Percentiles rank a stretch among this genome's conserved stretches.
phyloP scores from a whole-genome alignment of 164 flowering plant species.

The Liquidambar formosana region DNA sequence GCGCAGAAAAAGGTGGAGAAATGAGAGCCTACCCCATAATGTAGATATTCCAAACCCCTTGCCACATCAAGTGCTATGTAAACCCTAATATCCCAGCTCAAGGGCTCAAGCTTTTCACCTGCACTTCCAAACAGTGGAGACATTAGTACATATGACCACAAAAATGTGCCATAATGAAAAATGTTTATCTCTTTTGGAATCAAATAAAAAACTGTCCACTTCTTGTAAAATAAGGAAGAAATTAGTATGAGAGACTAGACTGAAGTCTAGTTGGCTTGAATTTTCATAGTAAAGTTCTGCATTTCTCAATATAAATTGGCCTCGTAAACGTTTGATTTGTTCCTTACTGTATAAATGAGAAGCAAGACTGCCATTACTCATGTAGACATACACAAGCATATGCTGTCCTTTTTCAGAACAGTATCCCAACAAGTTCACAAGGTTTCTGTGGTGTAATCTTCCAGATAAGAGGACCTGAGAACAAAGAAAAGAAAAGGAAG shows the following conservation, averaged over 20 bases:
- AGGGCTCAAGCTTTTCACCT: constrained; percentile 49
- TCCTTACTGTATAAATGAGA: constrained; percentile 91
- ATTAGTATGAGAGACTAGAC: no score
- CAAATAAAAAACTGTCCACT: no score
- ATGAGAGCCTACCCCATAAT: constrained; percentile 57
- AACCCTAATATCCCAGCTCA: constrained; percentile 65
- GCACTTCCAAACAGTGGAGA: constrained; percentile 12
- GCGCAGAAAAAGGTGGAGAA: background rate
- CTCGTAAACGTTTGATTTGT: constrained; percentile 13
- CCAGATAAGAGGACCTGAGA: constrained; percentile 83
- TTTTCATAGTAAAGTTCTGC: background rate
- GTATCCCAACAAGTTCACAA: constrained; percentile 96
- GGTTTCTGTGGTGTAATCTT: constrained; percentile 93
- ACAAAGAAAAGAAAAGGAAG: constrained; percentile 1
- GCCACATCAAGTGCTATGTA: constrained; percentile 70
- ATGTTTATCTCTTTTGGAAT: no score
- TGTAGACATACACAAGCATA: constrained; percentile 90
- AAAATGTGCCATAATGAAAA: no score
- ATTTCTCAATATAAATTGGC: background rate
- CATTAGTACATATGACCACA: no score
- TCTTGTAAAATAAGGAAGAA: no score
- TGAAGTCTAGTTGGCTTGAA: background rate
- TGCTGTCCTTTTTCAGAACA: constrained; percentile 92
- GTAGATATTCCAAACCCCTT: constrained; percentile 82
- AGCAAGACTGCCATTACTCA: constrained; percentile 93